A percentile compares a stretch with the other conserved stretches of the same genome.
Conservation (phyloP, 352 stramenopile genomes). For the Saprolegnia parasitica region DNA sequence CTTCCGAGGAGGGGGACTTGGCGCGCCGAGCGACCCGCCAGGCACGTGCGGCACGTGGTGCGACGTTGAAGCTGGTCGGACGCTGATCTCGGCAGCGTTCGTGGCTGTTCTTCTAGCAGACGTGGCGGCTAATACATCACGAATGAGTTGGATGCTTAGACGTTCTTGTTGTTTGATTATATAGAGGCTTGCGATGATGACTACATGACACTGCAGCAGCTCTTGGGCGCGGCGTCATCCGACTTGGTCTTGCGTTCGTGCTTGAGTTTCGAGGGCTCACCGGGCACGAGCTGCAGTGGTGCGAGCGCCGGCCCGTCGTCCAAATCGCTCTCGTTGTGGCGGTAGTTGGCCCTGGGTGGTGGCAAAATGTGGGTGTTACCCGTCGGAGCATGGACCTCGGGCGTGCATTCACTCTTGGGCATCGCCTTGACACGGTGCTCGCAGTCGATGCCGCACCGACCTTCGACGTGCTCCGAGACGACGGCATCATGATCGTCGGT, state of each 20-base stretch:
- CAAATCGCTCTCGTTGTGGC: not conserved
- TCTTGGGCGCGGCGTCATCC: not conserved
- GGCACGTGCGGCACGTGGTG: not conserved
- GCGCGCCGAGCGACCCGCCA: not conserved
- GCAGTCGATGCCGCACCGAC: slow-evolving; percentile 39
- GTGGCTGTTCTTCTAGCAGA: not conserved
- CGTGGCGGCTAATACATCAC: too few relatives aligned
- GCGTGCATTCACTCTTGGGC: not conserved
- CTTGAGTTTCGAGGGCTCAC: not conserved
- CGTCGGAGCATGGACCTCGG: not conserved
- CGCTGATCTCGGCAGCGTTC: not conserved
- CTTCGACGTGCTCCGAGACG: slow-evolving; percentile 45
- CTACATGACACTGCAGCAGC: slow-evolving; percentile 22
- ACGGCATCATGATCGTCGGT: too few relatives aligned
- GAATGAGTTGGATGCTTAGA: too few relatives aligned
- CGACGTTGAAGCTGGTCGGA: not conserved
- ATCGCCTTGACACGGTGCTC: not conserved
- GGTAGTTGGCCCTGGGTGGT: not conserved
- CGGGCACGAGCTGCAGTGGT: slow-evolving; percentile 1
- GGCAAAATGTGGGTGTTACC: not conserved
- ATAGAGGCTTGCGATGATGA: too few relatives aligned
- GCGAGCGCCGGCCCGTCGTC: not conserved
- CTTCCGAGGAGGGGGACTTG: not conserved
- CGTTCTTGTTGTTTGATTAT: not conserved
- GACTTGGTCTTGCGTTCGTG: slow-evolving; percentile 1